These are phyloP conservation scores for Talaromyces liani DNA, from an alignment of 495 filamentous ascomycete genomes.

Conservation along the genomic window DNA sequence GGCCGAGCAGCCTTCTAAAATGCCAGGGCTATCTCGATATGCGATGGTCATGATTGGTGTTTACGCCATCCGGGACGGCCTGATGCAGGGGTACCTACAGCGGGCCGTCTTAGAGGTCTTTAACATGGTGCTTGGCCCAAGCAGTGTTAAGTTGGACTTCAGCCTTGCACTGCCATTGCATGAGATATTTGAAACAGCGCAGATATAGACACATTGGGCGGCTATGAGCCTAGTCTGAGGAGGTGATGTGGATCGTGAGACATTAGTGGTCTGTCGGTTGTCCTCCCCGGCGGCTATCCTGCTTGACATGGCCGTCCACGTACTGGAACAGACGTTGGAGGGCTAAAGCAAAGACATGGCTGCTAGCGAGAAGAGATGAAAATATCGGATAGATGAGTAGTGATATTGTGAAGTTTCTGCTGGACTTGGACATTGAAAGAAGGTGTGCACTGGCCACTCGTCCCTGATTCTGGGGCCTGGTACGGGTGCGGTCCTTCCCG, in stretches of 20 bases:
- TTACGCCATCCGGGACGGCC: background rate
- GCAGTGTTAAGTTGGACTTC: background rate
- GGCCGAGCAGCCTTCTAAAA: background rate
- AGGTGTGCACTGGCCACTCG: background rate
- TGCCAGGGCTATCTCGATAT: background rate
- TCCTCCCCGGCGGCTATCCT: background rate
- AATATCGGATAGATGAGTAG: background rate
- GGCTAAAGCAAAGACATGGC: background rate
- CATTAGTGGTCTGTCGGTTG: background rate
- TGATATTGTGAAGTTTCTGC: background rate
- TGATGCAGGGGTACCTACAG: background rate
- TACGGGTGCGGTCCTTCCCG: conserved; percentile 1
- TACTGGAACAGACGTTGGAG: background rate
- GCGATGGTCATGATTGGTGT: background rate
- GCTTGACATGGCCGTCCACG: background rate
- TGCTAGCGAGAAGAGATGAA: background rate
- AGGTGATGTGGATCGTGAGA: background rate
- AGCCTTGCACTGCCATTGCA: conserved; percentile 4
- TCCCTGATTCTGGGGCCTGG: background rate
- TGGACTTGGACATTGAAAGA: background rate
- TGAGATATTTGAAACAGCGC: background rate
- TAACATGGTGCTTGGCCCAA: background rate
- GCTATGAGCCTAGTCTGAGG: no score
- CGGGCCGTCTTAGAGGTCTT: background rate
- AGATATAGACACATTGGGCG: background rate